Conservation (phyloP, 192 early-diverging fungal genomes). For the Backusella morwellensis region DNA sequence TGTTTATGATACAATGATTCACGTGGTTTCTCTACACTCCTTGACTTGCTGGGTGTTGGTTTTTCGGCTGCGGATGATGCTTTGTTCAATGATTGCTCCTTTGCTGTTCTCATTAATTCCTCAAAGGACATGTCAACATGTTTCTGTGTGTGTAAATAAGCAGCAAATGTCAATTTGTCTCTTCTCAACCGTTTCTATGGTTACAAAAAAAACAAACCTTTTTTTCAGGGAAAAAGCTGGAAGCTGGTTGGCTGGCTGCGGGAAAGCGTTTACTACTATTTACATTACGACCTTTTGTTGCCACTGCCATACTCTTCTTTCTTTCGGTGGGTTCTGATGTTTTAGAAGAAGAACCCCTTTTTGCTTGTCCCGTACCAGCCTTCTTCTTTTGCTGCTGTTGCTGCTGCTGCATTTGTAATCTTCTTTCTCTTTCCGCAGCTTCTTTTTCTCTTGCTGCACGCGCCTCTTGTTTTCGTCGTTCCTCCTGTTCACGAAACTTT, state of each 20-base stretch:
- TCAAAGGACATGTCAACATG: constrained; percentile 11
- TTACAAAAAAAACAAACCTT: neutral
- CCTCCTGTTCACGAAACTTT: constrained; percentile 14
- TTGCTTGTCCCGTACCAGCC: neutral
- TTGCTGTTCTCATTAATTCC: constrained; percentile 9
- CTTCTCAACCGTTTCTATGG: too few species aligned
- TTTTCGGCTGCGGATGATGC: neutral
- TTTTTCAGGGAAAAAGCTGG: constrained; percentile 11
- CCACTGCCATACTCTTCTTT: neutral
- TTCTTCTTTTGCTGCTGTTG: constrained; percentile 1
- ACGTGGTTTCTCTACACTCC: constrained; percentile 10
- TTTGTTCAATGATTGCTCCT: neutral
- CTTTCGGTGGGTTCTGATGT: neutral
- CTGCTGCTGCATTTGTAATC: neutral
- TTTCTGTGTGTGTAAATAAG: neutral
- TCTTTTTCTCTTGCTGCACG: neutral
- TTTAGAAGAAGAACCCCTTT: neutral
- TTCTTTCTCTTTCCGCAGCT: neutral
- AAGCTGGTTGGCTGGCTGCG: neutral
- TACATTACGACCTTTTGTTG: neutral
- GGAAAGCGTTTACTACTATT: neutral
- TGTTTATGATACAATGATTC: constrained; percentile 7
- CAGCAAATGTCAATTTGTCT: too few species aligned
- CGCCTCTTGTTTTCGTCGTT: constrained; percentile 1
- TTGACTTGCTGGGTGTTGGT: neutral